A percentile compares a stretch with the other conserved stretches of the same genome.
phyloP scores from a whole-genome alignment of 805 yeast species.

The Candida odintsovae region DNA sequence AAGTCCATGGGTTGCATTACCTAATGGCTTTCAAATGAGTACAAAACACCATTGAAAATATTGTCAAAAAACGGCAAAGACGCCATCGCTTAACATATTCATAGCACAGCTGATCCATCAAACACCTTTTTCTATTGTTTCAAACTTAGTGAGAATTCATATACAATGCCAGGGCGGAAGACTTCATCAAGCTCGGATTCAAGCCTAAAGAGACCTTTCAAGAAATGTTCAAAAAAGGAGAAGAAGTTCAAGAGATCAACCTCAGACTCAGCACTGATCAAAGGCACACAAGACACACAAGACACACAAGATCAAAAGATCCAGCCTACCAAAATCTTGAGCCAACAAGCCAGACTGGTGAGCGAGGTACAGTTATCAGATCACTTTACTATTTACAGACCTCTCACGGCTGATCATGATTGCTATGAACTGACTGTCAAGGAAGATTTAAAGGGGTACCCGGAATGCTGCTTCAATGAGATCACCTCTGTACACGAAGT shows the following conservation, averaged over 20 bases:
- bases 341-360: not conserved
- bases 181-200: not conserved
- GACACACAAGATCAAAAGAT: not conserved
- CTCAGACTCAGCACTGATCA: not conserved
- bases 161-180: not conserved
- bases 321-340: not conserved
- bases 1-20: not conserved
- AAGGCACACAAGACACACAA: not conserved
- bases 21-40: constrained; percentile 1
- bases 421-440: not conserved
- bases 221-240: not conserved
- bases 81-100: not conserved
- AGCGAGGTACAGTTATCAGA: not conserved
- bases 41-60: not conserved
- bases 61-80: not conserved
- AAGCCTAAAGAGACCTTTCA: not conserved
- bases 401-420: not conserved
- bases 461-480: constrained; percentile 6
- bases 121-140: not conserved
- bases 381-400: not conserved
- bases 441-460: not conserved
- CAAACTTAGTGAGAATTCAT: not conserved
- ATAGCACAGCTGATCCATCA: not conserved
- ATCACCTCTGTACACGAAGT: not conserved
- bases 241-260: not conserved